A percentile compares a stretch with the other conserved stretches of the same genome.
phyloP scores from a whole-genome alignment of 169 alveolate species.

The Cryptosporidium felis region DNA sequence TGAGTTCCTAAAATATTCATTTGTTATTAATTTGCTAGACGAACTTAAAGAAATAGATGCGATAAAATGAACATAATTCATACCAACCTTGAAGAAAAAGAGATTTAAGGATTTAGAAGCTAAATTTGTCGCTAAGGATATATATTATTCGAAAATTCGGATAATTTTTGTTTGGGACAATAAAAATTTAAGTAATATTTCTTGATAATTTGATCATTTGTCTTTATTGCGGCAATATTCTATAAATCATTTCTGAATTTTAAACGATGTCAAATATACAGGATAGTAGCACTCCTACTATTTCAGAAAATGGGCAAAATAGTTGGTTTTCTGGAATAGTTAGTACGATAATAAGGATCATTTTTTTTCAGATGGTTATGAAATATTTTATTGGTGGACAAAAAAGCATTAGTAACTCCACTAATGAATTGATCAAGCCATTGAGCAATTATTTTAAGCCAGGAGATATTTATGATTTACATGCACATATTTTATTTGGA shows the following conservation, averaged over 20 bases:
- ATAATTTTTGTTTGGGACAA: too few relatives aligned
- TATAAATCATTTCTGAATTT: neutral
- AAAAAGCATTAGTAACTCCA: slow-evolving; percentile 42
- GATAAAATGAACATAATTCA: too few relatives aligned
- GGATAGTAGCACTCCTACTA: neutral
- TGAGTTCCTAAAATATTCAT: too few relatives aligned
- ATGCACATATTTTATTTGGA: slow-evolving; percentile 73
- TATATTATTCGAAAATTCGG: too few relatives aligned
- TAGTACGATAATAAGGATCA: slow-evolving; percentile 70
- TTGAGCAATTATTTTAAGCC: slow-evolving; percentile 72
- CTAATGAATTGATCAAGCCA: slow-evolving; percentile 42
- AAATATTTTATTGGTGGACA: slow-evolving; percentile 76
- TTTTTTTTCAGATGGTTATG: slow-evolving; percentile 75
- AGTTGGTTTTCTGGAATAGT: slow-evolving; percentile 60
- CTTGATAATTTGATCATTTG: neutral
- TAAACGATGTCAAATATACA: neutral
- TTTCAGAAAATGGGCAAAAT: slow-evolving; percentile 4
- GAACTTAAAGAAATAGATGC: too few relatives aligned
- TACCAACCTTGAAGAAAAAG: too few relatives aligned
- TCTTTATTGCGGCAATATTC: neutral
- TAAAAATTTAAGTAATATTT: neutral
- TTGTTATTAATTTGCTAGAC: too few relatives aligned
- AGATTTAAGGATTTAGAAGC: too few relatives aligned
- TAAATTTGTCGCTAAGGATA: too few relatives aligned
- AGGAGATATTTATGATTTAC: slow-evolving; percentile 74